Percentiles rank a stretch among this genome's conserved stretches.
Evolutionary conservation across 2,329 filamentous ascomycete genomes (phyloP).

Genomic region (Plectosphaerella sp.): DNA sequence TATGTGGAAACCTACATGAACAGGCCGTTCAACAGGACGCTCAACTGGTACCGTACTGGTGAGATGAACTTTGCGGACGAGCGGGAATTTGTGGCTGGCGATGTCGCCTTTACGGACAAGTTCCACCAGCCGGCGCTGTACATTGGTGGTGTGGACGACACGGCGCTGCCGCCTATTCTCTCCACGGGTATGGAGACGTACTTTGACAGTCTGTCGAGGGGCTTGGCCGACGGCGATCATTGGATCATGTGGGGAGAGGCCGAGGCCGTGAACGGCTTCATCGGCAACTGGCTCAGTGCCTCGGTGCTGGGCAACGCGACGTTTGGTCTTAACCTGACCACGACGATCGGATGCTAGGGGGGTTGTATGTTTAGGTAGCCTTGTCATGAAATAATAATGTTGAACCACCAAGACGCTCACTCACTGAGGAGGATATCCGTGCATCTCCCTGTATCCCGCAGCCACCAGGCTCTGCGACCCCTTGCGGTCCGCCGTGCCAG

Average conservation of each 20-base stretch:
- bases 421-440: constrained; percentile 2
- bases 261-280: constrained; percentile 52
- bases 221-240: constrained; percentile 60
- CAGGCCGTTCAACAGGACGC: constrained; percentile 42
- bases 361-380: too few relatives aligned
- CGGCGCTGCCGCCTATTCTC: constrained; percentile 62
- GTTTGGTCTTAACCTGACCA: constrained; percentile 1
- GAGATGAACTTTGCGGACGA: constrained; percentile 77
- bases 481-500: constrained; percentile 54
- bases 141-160: constrained; percentile 62
- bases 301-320: constrained; percentile 5
- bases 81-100: constrained; percentile 22
- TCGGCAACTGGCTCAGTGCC: constrained; percentile 2
- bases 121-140: constrained; percentile 61
- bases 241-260: constrained; percentile 73
- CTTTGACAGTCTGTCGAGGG: constrained; percentile 55
- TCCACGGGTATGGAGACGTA: constrained; percentile 60
- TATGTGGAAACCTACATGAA: constrained; percentile 69
- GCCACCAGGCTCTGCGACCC: constrained; percentile 53
- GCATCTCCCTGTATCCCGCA: constrained; percentile 52
- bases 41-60: constrained; percentile 83
- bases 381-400: too few relatives aligned
- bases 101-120: constrained; percentile 43
- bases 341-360: background rate
- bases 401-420: background rate